Base-by-base conservation (phyloP, 495 filamentous ascomycete genomes). In the Penicillium mononematosum region DNA sequence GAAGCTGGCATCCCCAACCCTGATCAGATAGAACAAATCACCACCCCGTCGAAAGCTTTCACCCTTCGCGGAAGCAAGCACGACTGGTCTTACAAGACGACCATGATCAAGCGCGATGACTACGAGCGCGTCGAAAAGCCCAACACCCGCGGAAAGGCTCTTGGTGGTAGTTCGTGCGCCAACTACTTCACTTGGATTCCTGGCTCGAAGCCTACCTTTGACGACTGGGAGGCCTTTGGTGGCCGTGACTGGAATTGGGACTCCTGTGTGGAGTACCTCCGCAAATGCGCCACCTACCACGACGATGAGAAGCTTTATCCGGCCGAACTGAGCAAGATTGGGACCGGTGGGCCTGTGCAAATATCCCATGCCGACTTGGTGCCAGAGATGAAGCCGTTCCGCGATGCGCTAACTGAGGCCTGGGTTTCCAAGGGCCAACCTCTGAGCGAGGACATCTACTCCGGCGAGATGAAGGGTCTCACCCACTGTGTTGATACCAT, bases 11-110 rank as follows among this genome's bases (percentile, higher is more conserved):
- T 66, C 20, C 45, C 55, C 17, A 79, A 78, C 55, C 66, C 78
- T 0, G 50, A 67, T 20, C 65, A 78, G 17, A 63, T 78, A 19
- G 64, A 66, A 0, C 66, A 73, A 2, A 80, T 81, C 59, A 74
- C 68, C 2, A 80, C 78, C 8, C 78, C 78, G 12, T 67, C 71
- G 1, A 58, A 66, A 9, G 77, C 78, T 7, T 75, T 81, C 39
- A 65, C 69, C 1, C 68, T 80, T 1, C 72, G 75, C 0, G 69
- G 65, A n/a, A 76, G 72, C 58, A 63, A 79, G 55, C 72, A 81
- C 59, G 83, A 87, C 70, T 87, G 83, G 83, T 73, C 67, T 1
- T 86, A 84, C 73, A 85, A 87, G 71, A 81, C 81, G 1, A 84
- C 81, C 27, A 80, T 87, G 75, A 77, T 87, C 69, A 77, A 83